Conservation (phyloP, 2,329 filamentous ascomycete genomes). For the Talaromyces islandicus region DNA sequence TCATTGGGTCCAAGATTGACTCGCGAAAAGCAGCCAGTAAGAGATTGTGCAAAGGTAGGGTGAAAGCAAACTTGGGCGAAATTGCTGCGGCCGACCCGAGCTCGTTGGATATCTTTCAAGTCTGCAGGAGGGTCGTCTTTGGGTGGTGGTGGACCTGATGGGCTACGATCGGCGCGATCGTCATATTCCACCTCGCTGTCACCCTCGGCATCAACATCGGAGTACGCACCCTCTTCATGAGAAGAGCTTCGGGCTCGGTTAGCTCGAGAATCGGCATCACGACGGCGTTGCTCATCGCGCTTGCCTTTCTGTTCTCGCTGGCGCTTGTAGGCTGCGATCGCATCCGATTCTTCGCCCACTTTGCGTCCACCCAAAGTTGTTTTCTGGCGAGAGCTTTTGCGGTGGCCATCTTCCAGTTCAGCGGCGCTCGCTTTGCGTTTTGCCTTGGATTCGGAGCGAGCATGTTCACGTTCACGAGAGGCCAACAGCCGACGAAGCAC, state of each 20-base stretch:
- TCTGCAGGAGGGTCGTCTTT: slow-evolving; percentile 66
- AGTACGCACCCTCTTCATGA: slow-evolving; percentile 55
- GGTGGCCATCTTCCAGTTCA: slow-evolving; percentile 70
- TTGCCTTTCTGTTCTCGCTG: slow-evolving; percentile 55
- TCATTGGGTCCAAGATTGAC: slow-evolving; percentile 75
- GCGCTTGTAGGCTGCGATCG: slow-evolving; percentile 65
- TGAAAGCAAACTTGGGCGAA: slow-evolving; percentile 92
- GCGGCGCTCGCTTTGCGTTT: slow-evolving; percentile 73
- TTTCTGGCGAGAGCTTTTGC: slow-evolving; percentile 68
- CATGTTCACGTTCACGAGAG: slow-evolving; percentile 58
- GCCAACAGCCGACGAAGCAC: slow-evolving; percentile 73
- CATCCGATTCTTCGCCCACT: slow-evolving; percentile 62
- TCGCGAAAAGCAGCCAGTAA: slow-evolving; percentile 78
- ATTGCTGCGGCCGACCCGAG: slow-evolving; percentile 75
- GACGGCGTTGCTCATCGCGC: slow-evolving; percentile 42
- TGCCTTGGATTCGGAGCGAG: slow-evolving; percentile 41
- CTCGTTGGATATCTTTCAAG: slow-evolving; percentile 74
- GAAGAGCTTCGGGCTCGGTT: slow-evolving; percentile 60
- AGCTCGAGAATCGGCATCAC: slow-evolving; percentile 30
- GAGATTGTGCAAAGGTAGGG: slow-evolving; percentile 76
- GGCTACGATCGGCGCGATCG: slow-evolving; percentile 49
- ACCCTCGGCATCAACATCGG: slow-evolving; percentile 59
- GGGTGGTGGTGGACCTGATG: slow-evolving; percentile 27
- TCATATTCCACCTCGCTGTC: slow-evolving; percentile 79
- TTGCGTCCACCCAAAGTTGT: slow-evolving; percentile 61